phyloP scores from a whole-genome alignment of 1,139 yeast genomes.

The Nakaseomyces kungkrabaensis region DNA sequence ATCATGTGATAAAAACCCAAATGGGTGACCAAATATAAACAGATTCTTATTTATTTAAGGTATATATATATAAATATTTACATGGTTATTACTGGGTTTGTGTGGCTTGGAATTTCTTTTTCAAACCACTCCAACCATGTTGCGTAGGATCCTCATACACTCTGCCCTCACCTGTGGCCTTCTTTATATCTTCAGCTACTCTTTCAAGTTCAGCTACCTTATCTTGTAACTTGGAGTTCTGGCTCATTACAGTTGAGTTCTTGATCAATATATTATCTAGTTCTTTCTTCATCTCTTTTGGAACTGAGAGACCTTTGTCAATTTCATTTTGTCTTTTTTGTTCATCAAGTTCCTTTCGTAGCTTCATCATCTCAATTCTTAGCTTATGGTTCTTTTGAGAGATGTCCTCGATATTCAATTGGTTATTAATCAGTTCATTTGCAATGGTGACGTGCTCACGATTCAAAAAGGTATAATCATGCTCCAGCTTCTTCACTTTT shows the following conservation, averaged over 20 bases:
- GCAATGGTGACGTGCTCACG: slow-evolving; percentile 73
- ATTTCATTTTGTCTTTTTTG: slow-evolving; percentile 25
- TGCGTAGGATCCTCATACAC: slow-evolving; percentile 5
- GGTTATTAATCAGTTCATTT: slow-evolving; percentile 59
- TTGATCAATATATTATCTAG: slow-evolving; percentile 45
- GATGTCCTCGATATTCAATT: slow-evolving; percentile 55
- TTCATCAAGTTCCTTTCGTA: slow-evolving; percentile 31
- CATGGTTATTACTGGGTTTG: neutral
- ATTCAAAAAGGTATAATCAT: slow-evolving; percentile 57
- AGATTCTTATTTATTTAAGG: no score
- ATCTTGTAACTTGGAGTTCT: slow-evolving; percentile 45
- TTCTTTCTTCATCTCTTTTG: slow-evolving; percentile 36
- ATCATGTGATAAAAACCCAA: no score
- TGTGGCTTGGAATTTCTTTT: slow-evolving; percentile 3
- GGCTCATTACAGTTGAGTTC: slow-evolving; percentile 48
- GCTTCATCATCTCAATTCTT: slow-evolving; percentile 41
- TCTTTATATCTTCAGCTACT: slow-evolving; percentile 7
- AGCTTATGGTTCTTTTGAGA: slow-evolving; percentile 55
- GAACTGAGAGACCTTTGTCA: slow-evolving; percentile 27
- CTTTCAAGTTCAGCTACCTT: slow-evolving; percentile 25
- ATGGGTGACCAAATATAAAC: no score
- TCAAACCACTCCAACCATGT: slow-evolving; percentile 1
- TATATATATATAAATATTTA: neutral
- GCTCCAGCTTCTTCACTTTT: slow-evolving; percentile 66
- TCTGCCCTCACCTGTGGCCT: slow-evolving; percentile 9